Evolutionary conservation across 2,329 filamentous ascomycete species (phyloP), one percentile per base, ranked within the genome.

Genomic region (Xylariaceae sp.): DNA sequence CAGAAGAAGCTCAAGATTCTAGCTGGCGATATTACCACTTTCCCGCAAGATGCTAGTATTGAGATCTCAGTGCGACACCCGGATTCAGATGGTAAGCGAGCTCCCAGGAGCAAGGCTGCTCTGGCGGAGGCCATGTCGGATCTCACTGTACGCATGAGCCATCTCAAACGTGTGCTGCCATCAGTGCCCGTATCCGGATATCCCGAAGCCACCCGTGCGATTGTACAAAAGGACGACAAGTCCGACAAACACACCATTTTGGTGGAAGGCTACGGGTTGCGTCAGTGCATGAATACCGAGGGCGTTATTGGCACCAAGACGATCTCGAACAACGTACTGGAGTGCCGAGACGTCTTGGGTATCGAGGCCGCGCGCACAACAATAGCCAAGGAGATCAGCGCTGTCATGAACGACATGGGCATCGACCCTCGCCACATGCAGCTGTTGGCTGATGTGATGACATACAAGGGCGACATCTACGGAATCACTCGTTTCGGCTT

Each of bases 381-480:
- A 5, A 96, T 98, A 52, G 84, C 92, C 31, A 68, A 75, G 29
- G 92, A 98, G 65, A 96, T 98, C 51, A 74, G 72, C 33, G 71
- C 73, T 33, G 92, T 96, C 54, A 98, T 96, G 89, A 77, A 77
- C 22, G 79, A 82, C 56, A 95, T 98, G 88, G 80, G 77, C 59
- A 96, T 98, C 51, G 92, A 98, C 61, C 90, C 89, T 28, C 84
- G 92, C 36, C 92, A 98, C 64, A 96, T 98, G 88, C 83, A 95
- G 57, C 74, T 98, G 13, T 76, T 98, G 2, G 90, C 92, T 9
- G 92, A 98, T 53, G 89, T 95, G 34, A 98, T 98, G 92, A 96
- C 92, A 1, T 96, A 90, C 72, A 96, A 95, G 66, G 92, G 92
- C 32, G 90, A 96, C 48, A 85, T 98, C 0, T 73, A 95, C 13